Evolutionary conservation across 768 basidiomycete genomes (phyloP), one percentile per base, ranked within the genome.

Genomic region (Tylopilus sp.): DNA sequence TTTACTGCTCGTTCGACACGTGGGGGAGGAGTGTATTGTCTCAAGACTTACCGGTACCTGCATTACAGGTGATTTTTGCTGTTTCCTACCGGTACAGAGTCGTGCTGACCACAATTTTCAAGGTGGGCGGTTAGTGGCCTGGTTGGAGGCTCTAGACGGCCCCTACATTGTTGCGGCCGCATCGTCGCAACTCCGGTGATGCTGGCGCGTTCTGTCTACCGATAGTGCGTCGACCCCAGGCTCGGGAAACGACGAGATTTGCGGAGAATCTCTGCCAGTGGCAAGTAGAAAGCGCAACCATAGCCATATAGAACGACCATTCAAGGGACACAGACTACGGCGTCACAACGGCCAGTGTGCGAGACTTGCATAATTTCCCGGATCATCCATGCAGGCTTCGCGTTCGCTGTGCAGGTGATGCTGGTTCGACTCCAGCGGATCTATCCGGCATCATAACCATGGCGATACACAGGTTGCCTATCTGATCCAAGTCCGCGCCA

Each of bases 281-380:
- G 22, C 33, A 21, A 30, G 44, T 13, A 21, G 30, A 36, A 4
- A n/a, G 2, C 18, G n/a, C 28, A 38, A 15, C 26, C 43, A 23
- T 18, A 17, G 36, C 10, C 38, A 20, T n/a, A 4, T 17, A 30
- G 25, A n/a, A 48, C 21, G 28, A 36, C 17, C 21, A 28, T 7
- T 5, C 11, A 28, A 28, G 31, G 3, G 20, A 13, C 18, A 13
- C 26, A 22, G 35, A 39, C n/a, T n/a, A n/a, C n/a, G n/a, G n/a
- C n/a, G n/a, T n/a, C n/a, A n/a, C 3, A 17, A 15, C 18, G 22
- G 1, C 22, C 21, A 11, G 15, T 35, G 17, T 35, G 15, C 15
- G 15, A 35, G 8, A 17, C 11, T 33, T 51, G 30, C 56, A 51
- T n/a, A n/a, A n/a, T n/a, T 58, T 51, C 47, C 28, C 41, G 21